A percentile compares a stretch with the other conserved stretches of the same genome.
Conservation (phyloP, 108 stramenopile genomes). For the Cylindrotheca closterium region DNA sequence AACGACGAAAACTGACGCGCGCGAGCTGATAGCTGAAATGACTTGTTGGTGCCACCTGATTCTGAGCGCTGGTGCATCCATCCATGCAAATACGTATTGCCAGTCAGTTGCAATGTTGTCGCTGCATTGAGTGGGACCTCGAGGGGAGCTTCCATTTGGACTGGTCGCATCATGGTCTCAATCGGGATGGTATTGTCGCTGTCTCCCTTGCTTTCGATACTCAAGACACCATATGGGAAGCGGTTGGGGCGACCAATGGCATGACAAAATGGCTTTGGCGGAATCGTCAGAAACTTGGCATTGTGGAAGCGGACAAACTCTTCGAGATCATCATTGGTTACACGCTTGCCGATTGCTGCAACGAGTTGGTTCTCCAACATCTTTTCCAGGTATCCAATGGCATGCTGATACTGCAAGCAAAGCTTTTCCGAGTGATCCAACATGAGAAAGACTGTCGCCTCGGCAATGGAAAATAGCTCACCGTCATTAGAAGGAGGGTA, state of each 20-base stretch:
- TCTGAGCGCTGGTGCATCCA: slow-evolving; percentile 58
- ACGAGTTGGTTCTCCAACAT: slow-evolving; percentile 64
- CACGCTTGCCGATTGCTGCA: slow-evolving; percentile 73
- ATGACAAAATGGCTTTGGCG: slow-evolving; percentile 70
- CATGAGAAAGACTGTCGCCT: slow-evolving; percentile 37
- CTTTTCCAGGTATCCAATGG: slow-evolving; percentile 53
- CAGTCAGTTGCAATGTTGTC: slow-evolving; percentile 53
- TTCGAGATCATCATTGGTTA: slow-evolving; percentile 55
- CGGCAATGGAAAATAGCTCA: slow-evolving; percentile 28
- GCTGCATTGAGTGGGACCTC: slow-evolving; percentile 49
- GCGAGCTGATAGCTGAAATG: slow-evolving; percentile 41
- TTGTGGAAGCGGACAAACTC: slow-evolving; percentile 65
- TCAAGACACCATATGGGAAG: slow-evolving; percentile 59
- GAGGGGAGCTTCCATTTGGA: slow-evolving; percentile 9
- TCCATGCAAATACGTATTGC: slow-evolving; percentile 70
- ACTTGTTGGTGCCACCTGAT: neutral
- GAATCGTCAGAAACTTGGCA: slow-evolving; percentile 38
- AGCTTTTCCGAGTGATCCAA: slow-evolving; percentile 25
- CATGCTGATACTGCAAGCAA: neutral
- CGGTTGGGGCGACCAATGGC: slow-evolving; percentile 64
- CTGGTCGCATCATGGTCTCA: slow-evolving; percentile 35
- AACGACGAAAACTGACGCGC: slow-evolving; percentile 85
- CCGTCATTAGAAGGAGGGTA: slow-evolving; percentile 12
- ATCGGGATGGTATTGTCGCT: slow-evolving; percentile 33
- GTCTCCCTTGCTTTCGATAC: slow-evolving; percentile 28